Percentiles rank a stretch among this genome's conserved stretches.
These are phyloP conservation scores for Fusarium sp. DNA, from an alignment of 2,329 filamentous ascomycete genomes.

Conservation along the genomic window DNA sequence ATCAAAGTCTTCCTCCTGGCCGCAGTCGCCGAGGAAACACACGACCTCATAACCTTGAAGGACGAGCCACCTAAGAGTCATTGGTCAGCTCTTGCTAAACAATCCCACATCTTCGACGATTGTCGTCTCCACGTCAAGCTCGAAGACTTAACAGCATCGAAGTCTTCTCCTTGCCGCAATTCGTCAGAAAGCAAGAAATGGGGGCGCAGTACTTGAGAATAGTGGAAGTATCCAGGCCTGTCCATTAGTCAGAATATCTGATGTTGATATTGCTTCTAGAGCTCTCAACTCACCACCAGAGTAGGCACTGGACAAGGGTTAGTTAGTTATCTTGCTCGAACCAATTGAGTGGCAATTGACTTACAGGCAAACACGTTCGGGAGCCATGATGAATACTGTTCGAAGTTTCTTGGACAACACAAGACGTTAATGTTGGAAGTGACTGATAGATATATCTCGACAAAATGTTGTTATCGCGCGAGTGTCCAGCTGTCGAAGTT, in stretches of 20 bases:
- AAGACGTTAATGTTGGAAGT: background rate
- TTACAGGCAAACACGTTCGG: conserved; percentile 39
- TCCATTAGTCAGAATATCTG: background rate
- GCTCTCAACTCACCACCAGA: conserved; percentile 30
- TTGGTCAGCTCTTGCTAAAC: background rate
- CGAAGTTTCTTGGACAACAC: background rate
- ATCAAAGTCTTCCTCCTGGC: conserved; percentile 77
- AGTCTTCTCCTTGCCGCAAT: background rate
- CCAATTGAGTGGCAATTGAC: background rate
- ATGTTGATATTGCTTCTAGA: background rate
- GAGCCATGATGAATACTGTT: conserved; percentile 11
- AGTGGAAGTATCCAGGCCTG: conserved; percentile 33
- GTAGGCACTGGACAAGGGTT: conserved; percentile 33
- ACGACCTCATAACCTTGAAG: conserved; percentile 25
- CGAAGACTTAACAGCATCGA: background rate
- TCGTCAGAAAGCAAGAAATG: background rate
- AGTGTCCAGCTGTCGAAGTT: background rate
- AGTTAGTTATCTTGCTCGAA: conserved; percentile 2
- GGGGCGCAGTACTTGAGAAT: conserved; percentile 9
- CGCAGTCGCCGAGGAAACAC: conserved; percentile 68
- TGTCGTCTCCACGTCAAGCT: background rate
- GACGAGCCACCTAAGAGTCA: background rate
- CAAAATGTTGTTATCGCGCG: background rate
- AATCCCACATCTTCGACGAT: background rate
- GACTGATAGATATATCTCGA: background rate